Conservation (phyloP, 179 eudicot genomes). For the Gypsophila paniculata region DNA sequence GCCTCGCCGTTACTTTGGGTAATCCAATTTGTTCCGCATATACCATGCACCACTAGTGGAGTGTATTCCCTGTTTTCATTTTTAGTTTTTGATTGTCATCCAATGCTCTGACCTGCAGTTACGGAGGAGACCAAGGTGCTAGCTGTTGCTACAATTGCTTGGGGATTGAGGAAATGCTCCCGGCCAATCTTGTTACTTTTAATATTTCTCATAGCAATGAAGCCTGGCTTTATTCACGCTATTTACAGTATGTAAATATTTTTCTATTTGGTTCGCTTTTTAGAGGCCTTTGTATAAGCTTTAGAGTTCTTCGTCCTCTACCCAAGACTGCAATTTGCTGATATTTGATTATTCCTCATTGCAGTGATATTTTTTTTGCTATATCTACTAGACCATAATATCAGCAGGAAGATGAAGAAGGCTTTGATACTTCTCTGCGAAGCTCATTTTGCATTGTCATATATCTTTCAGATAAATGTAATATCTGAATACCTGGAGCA, state of each 20-base stretch:
- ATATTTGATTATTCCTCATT: constrained; percentile 28
- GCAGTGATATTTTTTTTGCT: constrained; percentile 94
- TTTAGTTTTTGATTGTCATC: not conserved
- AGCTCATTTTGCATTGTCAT: constrained; percentile 82
- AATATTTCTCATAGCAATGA: constrained; percentile 87
- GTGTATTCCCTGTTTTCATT: not conserved
- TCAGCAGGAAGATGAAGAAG: constrained; percentile 61
- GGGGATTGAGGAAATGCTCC: constrained; percentile 93
- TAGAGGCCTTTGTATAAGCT: not conserved
- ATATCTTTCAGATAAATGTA: constrained; percentile 75
- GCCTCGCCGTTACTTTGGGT: not conserved
- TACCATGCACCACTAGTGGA: not conserved
- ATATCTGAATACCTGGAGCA: constrained; percentile 51
- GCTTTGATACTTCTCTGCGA: constrained; percentile 85
- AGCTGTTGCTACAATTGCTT: constrained; percentile 94
- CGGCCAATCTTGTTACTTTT: constrained; percentile 76
- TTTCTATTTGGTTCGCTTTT: constrained; percentile 11
- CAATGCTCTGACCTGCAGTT: constrained; percentile 46
- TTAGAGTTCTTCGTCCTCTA: not conserved
- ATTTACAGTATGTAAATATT: constrained; percentile 63
- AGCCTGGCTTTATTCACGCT: constrained; percentile 93
- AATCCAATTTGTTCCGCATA: not conserved
- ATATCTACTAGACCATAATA: constrained; percentile 73
- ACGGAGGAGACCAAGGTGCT: constrained; percentile 88
- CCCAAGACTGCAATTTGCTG: not conserved